Base-by-base conservation (phyloP, 2,329 filamentous ascomycete species). In the Talaromyces sp. region DNA sequence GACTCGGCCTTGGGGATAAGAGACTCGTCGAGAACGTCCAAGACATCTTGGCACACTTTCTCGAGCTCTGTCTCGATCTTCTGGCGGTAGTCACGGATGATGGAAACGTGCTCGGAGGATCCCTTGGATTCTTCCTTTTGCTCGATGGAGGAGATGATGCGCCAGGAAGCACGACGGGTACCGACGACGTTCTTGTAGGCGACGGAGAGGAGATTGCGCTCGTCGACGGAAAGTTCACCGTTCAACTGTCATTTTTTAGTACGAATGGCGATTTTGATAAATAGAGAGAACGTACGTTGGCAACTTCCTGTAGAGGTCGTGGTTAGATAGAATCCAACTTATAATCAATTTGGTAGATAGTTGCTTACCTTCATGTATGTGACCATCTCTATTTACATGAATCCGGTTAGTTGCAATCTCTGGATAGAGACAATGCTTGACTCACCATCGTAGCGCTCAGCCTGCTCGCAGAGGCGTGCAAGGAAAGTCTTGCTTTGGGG, bases 81-180 rank as follows among this genome's bases (percentile, higher is more conserved):
- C 83, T 94, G 89, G 79, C 94, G 93, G 88, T 98, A 98, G 82
- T 97, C 93, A 87, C 95, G 95, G 85, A 98, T 97, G 70, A 95
- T 87, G 74, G 84, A 82, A 72, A 97, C 93, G 83, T 97, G 93
- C 74, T 88, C 87, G 74, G 92, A 90, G 83, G 94, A 96, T 86
- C 93, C 93, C 90, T 98, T 98, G 78, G 92, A 95, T 85, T 98
- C 94, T 86, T 98, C 94, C 88, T 97, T 97, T 85, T 97, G 94
- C 88, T 97, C 94, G 78, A 97, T 97, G 74, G 93, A 97, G 79
- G 93, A 95, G 77, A 97, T 91, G 81, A 97, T 97, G 87, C 93
- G 92, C 93, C 93, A 97, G 71, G 93, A 97, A 71, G 93, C 93
- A 88, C 93, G 93, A 81, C 93, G 91, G 75, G 93, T 91, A 81